phyloP scores from a whole-genome alignment of 768 basidiomycete genomes.

The Gelatoporia subvermispora region DNA sequence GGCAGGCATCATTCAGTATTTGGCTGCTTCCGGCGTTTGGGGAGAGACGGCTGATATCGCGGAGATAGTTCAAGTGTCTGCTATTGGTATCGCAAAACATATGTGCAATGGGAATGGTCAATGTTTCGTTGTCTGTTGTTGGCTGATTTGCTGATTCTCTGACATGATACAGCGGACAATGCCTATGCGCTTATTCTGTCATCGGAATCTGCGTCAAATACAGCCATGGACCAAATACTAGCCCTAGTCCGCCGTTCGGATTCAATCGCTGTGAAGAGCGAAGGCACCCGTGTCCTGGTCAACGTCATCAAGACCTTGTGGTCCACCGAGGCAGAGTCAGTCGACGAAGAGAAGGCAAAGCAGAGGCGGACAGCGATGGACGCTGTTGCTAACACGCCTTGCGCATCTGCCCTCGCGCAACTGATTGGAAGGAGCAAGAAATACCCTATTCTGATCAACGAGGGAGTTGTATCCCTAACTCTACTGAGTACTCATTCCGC shows the following conservation, averaged over 20 bases:
- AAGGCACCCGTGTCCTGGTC: constrained; percentile 85
- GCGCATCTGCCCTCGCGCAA: constrained; percentile 57
- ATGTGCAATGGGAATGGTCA: constrained; percentile 73
- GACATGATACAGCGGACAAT: constrained; percentile 35
- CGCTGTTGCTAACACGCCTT: constrained; percentile 46
- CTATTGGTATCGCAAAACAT: constrained; percentile 87
- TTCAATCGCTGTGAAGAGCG: constrained; percentile 77
- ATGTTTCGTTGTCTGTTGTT: constrained; percentile 15
- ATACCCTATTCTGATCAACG: constrained; percentile 84
- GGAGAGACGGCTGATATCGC: constrained; percentile 73
- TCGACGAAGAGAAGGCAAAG: constrained; percentile 40
- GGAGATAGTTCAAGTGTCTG: constrained; percentile 81
- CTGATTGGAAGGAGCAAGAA: constrained; percentile 73
- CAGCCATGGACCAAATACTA: constrained; percentile 64
- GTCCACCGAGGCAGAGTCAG: constrained; percentile 42
- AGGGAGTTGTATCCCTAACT: constrained; percentile 80
- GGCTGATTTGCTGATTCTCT: not conserved
- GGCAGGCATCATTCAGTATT: constrained; percentile 56
- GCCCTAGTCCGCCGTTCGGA: constrained; percentile 75
- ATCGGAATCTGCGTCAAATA: constrained; percentile 21
- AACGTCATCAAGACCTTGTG: constrained; percentile 80
- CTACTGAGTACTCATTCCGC: constrained; percentile 61
- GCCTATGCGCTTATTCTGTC: constrained; percentile 46
- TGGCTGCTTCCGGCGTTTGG: constrained; percentile 66
- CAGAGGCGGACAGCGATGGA: constrained; percentile 51